These are phyloP conservation scores for Euphrasia arctica DNA, from an alignment of 305 asterid genomes.

Conservation along the genomic window DNA sequence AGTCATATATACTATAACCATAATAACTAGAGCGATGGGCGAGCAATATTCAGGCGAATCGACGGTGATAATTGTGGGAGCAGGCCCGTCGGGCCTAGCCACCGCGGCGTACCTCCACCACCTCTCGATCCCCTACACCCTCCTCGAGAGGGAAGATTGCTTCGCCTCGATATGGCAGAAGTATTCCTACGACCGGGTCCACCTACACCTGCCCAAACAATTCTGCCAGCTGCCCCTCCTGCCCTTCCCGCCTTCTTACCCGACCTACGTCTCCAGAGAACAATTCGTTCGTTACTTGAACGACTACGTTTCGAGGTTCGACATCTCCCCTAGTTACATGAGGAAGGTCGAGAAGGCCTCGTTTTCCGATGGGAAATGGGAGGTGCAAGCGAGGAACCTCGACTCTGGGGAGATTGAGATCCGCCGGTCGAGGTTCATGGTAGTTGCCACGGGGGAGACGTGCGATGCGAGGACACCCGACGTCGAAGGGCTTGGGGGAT, in stretches of 20 bases:
- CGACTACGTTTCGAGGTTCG: constrained; percentile 50
- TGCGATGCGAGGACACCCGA: too few species aligned
- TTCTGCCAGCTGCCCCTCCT: constrained; percentile 48
- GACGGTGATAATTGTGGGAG: too few species aligned
- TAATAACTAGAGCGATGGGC: too few species aligned
- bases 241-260: constrained; percentile 44
- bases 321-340: constrained; percentile 21
- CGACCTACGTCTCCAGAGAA: constrained; percentile 38
- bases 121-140: not conserved
- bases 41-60: not conserved
- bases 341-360: constrained; percentile 47
- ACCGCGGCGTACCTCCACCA: too few species aligned
- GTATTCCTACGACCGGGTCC: constrained; percentile 52
- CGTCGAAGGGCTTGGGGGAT: too few species aligned
- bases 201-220: constrained; percentile 47
- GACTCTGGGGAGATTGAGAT: constrained; percentile 31
- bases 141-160: constrained; percentile 72
- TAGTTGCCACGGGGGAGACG: constrained; percentile 6
- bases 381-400: constrained; percentile 29
- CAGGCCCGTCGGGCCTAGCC: too few species aligned
- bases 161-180: constrained; percentile 34
- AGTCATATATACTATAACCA: too few species aligned
- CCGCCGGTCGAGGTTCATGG: constrained; percentile 47
- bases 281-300: constrained; percentile 48
- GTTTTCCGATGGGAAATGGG: constrained; percentile 33